Evolutionary conservation across 2,329 filamentous ascomycete genomes (phyloP).

Genomic region (Zasmidium citrigriseum): DNA sequence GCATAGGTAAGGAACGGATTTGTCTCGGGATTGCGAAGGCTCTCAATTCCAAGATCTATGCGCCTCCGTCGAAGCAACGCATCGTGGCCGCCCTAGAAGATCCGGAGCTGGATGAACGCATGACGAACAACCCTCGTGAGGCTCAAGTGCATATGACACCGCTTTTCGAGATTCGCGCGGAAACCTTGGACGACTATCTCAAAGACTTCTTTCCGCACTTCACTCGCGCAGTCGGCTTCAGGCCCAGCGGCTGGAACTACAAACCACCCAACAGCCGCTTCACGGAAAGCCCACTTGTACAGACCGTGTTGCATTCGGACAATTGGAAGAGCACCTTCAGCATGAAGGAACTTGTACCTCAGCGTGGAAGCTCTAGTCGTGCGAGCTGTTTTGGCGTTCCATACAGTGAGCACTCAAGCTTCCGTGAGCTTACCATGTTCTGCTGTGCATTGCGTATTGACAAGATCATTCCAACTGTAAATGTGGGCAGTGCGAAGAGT

Average conservation of each 20-base stretch:
- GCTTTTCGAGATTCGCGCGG: conserved; percentile 87
- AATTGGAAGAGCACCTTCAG: conserved; percentile 77
- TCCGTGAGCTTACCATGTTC: conserved; percentile 92
- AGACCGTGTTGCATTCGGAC: conserved; percentile 64
- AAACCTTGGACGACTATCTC: conserved; percentile 89
- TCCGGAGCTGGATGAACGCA: conserved; percentile 71
- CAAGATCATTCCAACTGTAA: conserved; percentile 90
- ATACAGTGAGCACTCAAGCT: conserved; percentile 94
- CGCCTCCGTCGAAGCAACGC: conserved; percentile 76
- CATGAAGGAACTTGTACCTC: conserved; percentile 71
- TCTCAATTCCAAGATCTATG: conserved; percentile 85
- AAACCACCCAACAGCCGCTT: conserved; percentile 67
- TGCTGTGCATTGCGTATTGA: conserved; percentile 84
- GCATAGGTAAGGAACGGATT: conserved; percentile 95
- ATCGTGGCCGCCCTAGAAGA: conserved; percentile 86
- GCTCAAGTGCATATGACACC: conserved; percentile 98
- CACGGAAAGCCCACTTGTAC: conserved; percentile 63
- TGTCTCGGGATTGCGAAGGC: conserved; percentile 90
- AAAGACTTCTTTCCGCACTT: conserved; percentile 79
- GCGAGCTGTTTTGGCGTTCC: conserved; percentile 91
- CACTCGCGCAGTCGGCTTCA: conserved; percentile 82
- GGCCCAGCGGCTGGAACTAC: conserved; percentile 94
- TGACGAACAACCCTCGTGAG: conserved; percentile 77
- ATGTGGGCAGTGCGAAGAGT: conserved; percentile 67
- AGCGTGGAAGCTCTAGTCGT: conserved; percentile 79